Conservation (phyloP, 2,329 filamentous ascomycete species). For the Xylaria multiplex region DNA sequence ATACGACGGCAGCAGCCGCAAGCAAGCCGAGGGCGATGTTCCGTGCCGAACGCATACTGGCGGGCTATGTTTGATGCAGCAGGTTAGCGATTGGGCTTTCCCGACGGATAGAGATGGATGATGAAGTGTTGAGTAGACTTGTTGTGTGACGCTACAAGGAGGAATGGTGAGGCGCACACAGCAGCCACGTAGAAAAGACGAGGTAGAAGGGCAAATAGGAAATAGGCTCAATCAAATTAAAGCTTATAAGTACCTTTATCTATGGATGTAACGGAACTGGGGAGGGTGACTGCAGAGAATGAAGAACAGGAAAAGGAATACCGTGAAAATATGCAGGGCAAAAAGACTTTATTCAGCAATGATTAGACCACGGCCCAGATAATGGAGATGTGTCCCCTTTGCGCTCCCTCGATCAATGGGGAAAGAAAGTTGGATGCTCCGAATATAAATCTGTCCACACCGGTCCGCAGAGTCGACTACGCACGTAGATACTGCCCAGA, state of each 20-base stretch:
- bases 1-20: conserved; percentile 65
- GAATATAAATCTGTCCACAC: conserved; percentile 46
- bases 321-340: conserved; percentile 20
- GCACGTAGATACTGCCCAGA: background rate
- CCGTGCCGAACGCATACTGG: conserved; percentile 47
- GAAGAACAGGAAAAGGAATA: conserved; percentile 20
- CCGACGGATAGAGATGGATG: background rate
- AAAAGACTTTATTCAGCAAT: conserved; percentile 33
- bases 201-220: background rate
- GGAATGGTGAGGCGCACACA: background rate
- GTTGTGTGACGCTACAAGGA: conserved; percentile 20
- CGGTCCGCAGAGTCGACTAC: background rate
- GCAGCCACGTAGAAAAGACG: conserved; percentile 3
- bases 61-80: conserved; percentile 20
- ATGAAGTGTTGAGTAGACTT: background rate
- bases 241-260: conserved; percentile 23
- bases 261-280: conserved; percentile 28
- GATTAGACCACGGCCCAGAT: conserved; percentile 6
- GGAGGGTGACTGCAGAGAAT: conserved; percentile 9
- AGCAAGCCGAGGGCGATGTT: conserved; percentile 63
- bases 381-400: conserved; percentile 42
- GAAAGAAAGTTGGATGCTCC: conserved; percentile 41
- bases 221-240: background rate
- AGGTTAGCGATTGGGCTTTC: conserved; percentile 24
- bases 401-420: conserved; percentile 40